phyloP scores from a whole-genome alignment of 352 stramenopile species.

The Globisporangium recalcitrans region DNA sequence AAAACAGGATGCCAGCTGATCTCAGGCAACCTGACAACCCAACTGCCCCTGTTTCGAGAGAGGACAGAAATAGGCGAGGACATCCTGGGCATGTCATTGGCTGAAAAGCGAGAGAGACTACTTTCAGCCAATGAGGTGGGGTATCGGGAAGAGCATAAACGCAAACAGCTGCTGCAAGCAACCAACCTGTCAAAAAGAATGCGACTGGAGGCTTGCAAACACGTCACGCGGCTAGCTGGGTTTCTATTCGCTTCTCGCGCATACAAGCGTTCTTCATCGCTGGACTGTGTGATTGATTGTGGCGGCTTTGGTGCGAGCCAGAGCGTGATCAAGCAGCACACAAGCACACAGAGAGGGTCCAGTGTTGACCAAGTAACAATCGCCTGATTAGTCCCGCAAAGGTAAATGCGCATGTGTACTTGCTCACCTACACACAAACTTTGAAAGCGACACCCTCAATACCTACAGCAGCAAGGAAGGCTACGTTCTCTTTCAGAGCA shows the following conservation, averaged over 20 bases:
- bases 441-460: not conserved
- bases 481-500: too few relatives aligned
- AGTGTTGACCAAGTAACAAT: not conserved
- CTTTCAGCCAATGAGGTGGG: not conserved
- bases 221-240: not conserved
- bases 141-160: not conserved
- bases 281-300: not conserved
- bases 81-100: not conserved
- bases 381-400: not conserved
- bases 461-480: too few relatives aligned
- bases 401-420: not conserved
- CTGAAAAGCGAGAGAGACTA: too few relatives aligned
- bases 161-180: not conserved
- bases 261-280: not conserved
- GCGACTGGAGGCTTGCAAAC: not conserved
- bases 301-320: not conserved
- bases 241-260: not conserved
- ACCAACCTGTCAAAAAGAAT: not conserved
- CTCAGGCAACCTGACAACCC: slow-evolving; percentile 3
- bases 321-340: not conserved
- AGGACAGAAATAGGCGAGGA: not conserved
- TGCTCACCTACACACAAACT: not conserved
- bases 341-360: not conserved
- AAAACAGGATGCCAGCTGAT: slow-evolving; percentile 13
- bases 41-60: not conserved